Conservation (phyloP, 495 filamentous ascomycete species). For the Neurospora hispaniola region DNA sequence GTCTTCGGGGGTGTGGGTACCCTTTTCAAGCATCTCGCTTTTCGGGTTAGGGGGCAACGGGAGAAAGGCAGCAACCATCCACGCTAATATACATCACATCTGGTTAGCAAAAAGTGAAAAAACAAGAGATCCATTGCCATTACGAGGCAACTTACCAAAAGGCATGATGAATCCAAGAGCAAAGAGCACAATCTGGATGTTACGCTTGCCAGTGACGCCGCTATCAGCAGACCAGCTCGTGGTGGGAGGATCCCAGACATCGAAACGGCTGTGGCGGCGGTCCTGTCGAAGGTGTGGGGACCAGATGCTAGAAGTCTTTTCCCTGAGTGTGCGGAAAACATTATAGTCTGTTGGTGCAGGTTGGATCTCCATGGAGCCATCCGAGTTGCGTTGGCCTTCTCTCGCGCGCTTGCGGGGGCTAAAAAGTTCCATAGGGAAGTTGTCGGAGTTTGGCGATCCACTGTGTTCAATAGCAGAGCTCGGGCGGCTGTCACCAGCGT, state of each 20-base stretch:
- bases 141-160: conserved; percentile 44
- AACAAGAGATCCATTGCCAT: not conserved
- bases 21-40: conserved; percentile 32
- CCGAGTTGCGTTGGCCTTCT: conserved; percentile 18
- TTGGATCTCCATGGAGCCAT: conserved; percentile 24
- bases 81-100: conserved; percentile 38
- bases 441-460: conserved; percentile 35
- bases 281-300: conserved; percentile 67
- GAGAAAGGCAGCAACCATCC: conserved; percentile 77
- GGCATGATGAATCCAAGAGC: conserved; percentile 80
- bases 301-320: conserved; percentile 51
- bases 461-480: conserved; percentile 26
- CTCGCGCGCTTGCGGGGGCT: conserved; percentile 42
- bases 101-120: conserved; percentile 1
- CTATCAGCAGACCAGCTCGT: conserved; percentile 52
- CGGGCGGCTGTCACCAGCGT: conserved; percentile 30
- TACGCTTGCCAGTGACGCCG: conserved; percentile 53
- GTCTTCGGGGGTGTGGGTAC: conserved; percentile 10
- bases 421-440: conserved; percentile 37
- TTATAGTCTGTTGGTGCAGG: conserved; percentile 16
- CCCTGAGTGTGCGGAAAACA: conserved; percentile 21
- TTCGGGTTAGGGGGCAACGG: conserved; percentile 56
- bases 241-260: conserved; percentile 59
- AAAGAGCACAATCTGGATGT: conserved; percentile 80
- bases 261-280: conserved; percentile 41